Base-by-base conservation (phyloP, 805 yeast species). In the Tetrapisispora fleetii region DNA sequence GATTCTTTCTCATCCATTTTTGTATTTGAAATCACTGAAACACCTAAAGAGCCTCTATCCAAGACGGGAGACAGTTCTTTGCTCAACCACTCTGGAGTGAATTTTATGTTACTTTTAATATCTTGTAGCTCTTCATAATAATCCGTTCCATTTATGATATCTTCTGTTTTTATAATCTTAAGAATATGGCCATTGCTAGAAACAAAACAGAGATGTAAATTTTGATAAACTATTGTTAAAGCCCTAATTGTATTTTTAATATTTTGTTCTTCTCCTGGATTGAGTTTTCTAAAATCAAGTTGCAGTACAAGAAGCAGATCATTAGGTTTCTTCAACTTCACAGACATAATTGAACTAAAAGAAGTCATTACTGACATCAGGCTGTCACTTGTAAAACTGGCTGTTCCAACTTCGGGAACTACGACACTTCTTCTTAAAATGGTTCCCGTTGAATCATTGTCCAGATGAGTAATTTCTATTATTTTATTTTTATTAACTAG, bases 301-400 rank as follows among this genome's bases (percentile, higher is more conserved):
- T 67, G 70, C 8, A 67, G 28, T 5, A 67, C 54, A 4, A 64
- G 21, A 13, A 60, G 49, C 22, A 66, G 45, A 22, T 58, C 53
- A 11, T 55, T 53, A 3, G 69, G 67, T 37, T 45, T 51, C 30
- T 55, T 57, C 18, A 58, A 53, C 43, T 62, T 62, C 36, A 63
- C 33, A 6, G 66, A 63, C 7, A 63, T 49, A 4, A 61, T 54
- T 6, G 67, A 62, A 30, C 64, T 60, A 3, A 61, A 50, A 9
- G 59, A 55, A 3, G 66, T 60, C 56, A 60, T 51, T 37, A 53
- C 47, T 9, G 62, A 48, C 37, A 49, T 36, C 11, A 59, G 45
- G 5, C 59, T 57, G n/a, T 48, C 50, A 7, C 43, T 24, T 35
- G 40, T 43, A 32, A 41, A 41, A 3, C 30, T 24, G 9, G 38